These are phyloP conservation scores for Podosphaera fusca DNA, from an alignment of 2,329 filamentous ascomycete species.

Conservation along the genomic window DNA sequence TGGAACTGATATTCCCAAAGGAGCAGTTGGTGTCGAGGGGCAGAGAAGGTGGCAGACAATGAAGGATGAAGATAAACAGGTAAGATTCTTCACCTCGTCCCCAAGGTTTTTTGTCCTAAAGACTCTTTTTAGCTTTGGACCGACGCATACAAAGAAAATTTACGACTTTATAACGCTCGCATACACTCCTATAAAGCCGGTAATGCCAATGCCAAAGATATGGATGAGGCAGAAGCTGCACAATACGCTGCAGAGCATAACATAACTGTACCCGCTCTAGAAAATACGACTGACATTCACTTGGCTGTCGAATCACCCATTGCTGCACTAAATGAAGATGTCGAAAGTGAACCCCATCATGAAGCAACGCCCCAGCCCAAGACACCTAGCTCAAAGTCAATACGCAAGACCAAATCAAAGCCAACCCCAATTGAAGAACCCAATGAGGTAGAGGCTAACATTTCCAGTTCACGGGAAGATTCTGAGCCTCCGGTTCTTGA, in stretches of 20 bases:
- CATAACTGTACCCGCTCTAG: conserved; percentile 23
- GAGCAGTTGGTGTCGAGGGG: conserved; percentile 70
- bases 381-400: conserved; percentile 29
- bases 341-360: conserved; percentile 20
- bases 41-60: conserved; percentile 70
- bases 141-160: conserved; percentile 43
- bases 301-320: conserved; percentile 29
- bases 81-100: conserved; percentile 12
- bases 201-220: conserved; percentile 33
- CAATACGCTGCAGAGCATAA: conserved; percentile 34
- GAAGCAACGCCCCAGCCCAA: conserved; percentile 24
- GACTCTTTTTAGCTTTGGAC: conserved; percentile 25
- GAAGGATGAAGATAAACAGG: conserved; percentile 45
- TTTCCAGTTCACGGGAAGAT: conserved; percentile 2
- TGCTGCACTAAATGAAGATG: conserved; percentile 9
- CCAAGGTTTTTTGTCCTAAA: neutral
- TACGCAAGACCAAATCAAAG: conserved; percentile 16
- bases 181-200: conserved; percentile 41
- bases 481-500: neutral
- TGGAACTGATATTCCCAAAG: conserved; percentile 52
- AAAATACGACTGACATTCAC: conserved; percentile 17
- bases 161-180: conserved; percentile 40
- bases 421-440: conserved; percentile 17
- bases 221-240: conserved; percentile 36
- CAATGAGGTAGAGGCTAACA: conserved; percentile 4